phyloP scores from a whole-genome alignment of 257 asterid species.

The Gentiana dahurica region DNA sequence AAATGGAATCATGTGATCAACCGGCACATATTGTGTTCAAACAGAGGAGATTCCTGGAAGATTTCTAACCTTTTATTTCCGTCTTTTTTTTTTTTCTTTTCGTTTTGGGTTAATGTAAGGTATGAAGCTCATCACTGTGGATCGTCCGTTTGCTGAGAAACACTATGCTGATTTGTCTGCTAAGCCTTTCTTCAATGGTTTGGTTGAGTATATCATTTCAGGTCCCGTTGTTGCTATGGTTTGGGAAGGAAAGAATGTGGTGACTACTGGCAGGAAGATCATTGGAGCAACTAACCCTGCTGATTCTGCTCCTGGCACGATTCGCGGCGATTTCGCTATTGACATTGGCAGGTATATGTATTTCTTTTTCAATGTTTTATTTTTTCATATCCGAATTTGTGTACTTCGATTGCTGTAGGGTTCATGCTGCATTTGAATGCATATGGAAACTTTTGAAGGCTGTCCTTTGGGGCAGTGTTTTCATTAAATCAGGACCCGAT shows the following conservation, averaged over 20 bases:
- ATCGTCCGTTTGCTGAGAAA: slow-evolving; percentile 83
- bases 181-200: slow-evolving; percentile 81
- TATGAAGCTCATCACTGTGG: slow-evolving; percentile 70
- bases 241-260: slow-evolving; percentile 78
- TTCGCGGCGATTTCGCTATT: slow-evolving; percentile 67
- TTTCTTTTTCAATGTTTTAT: background rate
- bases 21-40: too few relatives aligned
- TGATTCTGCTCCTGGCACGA: slow-evolving; percentile 63
- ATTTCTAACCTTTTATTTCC: background rate
- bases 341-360: slow-evolving; percentile 46
- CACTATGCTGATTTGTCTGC: slow-evolving; percentile 89
- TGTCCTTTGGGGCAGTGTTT: too few relatives aligned
- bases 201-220: slow-evolving; percentile 71
- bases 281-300: slow-evolving; percentile 69
- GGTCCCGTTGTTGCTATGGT: slow-evolving; percentile 87
- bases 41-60: too few relatives aligned
- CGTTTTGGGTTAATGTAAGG: slow-evolving; percentile 25
- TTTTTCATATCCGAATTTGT: slow-evolving; percentile 1
- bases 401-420: background rate
- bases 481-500: too few relatives aligned
- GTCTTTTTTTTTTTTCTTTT: background rate
- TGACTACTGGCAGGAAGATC: slow-evolving; percentile 60
- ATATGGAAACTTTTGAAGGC: too few relatives aligned
- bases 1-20: too few relatives aligned
- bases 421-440: background rate